Evolutionary conservation across 2,329 filamentous ascomycete genomes (phyloP).

Genomic region (Penicillium sp.): DNA sequence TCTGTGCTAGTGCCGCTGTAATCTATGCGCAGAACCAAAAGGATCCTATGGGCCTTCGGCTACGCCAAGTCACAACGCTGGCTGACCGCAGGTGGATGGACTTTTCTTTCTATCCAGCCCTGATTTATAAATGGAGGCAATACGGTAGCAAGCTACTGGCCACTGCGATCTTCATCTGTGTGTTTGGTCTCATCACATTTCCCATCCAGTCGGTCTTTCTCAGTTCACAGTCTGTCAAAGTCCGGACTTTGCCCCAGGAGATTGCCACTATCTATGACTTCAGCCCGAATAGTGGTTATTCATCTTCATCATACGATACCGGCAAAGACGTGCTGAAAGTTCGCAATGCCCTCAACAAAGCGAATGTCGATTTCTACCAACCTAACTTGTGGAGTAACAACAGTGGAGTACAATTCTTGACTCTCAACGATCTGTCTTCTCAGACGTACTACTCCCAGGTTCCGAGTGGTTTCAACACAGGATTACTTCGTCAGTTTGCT

Average conservation of each 20-base stretch:
- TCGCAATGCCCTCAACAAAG: neutral
- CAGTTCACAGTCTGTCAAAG: neutral
- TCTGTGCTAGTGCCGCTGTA: conserved; percentile 10
- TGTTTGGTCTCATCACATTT: neutral
- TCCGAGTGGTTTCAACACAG: neutral
- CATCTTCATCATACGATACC: neutral
- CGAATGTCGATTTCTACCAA: neutral
- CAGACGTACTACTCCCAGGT: neutral
- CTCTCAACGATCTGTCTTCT: neutral
- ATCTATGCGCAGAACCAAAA: conserved; percentile 8
- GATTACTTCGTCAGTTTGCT: neutral
- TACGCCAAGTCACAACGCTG: conserved; percentile 23
- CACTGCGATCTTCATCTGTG: neutral
- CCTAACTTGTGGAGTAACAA: neutral
- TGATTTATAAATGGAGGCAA: neutral
- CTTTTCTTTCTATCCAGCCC: neutral
- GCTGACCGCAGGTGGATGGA: conserved; percentile 8
- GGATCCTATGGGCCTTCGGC: neutral
- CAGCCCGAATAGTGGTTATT: fast-evolving
- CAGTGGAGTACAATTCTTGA: neutral
- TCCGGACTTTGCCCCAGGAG: neutral
- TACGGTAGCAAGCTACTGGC: neutral
- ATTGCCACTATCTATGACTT: neutral
- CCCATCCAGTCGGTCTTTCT: neutral
- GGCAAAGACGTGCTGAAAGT: neutral